Evolutionary conservation across 1,139 yeast genomes (phyloP).

Genomic region (Zhuliangozyma blackwelliae): DNA sequence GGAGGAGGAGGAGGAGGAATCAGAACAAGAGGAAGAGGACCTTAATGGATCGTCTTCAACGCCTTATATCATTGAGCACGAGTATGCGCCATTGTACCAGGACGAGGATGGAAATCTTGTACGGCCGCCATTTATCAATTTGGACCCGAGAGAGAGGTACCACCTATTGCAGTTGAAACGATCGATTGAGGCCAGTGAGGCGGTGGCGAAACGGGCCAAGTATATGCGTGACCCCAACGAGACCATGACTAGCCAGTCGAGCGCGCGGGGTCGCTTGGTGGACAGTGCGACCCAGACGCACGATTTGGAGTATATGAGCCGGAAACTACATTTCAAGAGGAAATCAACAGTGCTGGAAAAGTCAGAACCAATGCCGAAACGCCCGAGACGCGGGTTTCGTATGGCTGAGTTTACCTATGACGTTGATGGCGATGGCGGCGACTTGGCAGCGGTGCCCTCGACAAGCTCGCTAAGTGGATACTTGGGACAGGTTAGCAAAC

Average conservation of each 20-base stretch:
- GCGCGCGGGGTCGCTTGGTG: constrained; percentile 18
- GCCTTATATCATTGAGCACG: constrained; percentile 16
- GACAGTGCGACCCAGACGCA: constrained; percentile 45
- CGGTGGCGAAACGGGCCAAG: constrained; percentile 28
- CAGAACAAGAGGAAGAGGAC: constrained; percentile 1
- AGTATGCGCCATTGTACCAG: constrained; percentile 30
- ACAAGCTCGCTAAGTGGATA: constrained; percentile 24
- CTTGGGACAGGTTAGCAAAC: constrained; percentile 28
- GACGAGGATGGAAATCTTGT: constrained; percentile 38
- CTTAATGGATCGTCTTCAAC: no score
- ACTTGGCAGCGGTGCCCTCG: constrained; percentile 1
- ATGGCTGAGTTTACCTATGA: constrained; percentile 39
- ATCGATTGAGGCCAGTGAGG: constrained; percentile 34
- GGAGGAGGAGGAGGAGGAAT: constrained; percentile 1
- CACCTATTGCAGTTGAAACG: constrained; percentile 38
- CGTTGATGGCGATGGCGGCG: constrained; percentile 9
- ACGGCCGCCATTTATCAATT: constrained; percentile 45
- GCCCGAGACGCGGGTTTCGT: constrained; percentile 23
- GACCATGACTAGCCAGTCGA: constrained; percentile 15
- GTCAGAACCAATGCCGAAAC: constrained; percentile 4
- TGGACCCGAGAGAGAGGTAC: constrained; percentile 44
- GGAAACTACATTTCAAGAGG: constrained; percentile 12
- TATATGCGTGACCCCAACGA: constrained; percentile 42
- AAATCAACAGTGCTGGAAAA: constrained; percentile 1
- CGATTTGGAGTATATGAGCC: constrained; percentile 25